Evolutionary conservation across 306 rosid species (phyloP).

Genomic region (Begonia fuchsioides): DNA sequence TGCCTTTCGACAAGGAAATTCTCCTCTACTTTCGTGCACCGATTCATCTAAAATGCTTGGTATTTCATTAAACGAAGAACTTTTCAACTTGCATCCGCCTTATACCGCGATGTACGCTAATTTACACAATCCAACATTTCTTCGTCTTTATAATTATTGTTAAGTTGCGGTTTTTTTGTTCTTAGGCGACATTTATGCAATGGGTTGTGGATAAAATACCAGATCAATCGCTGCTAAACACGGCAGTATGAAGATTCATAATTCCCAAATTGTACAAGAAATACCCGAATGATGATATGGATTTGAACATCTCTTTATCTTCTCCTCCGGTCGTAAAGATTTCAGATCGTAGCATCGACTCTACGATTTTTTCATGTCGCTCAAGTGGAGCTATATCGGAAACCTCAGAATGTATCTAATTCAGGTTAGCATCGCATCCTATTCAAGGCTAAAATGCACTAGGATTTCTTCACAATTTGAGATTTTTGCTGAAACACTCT

Average conservation of each 20-base stretch:
- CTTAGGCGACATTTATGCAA: slow-evolving; percentile 81
- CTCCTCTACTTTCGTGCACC: slow-evolving; percentile 31
- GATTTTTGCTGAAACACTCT: no score
- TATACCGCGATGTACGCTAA: slow-evolving; percentile 55
- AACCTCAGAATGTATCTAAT: slow-evolving; percentile 58
- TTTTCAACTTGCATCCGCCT: slow-evolving; percentile 56
- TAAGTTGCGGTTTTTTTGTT: slow-evolving; percentile 13
- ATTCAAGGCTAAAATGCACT: background rate
- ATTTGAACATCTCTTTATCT: slow-evolving; percentile 63
- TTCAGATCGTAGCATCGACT: slow-evolving; percentile 36
- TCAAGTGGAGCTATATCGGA: slow-evolving; percentile 83
- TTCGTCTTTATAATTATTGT: slow-evolving; percentile 1
- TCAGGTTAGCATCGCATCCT: slow-evolving; percentile 32
- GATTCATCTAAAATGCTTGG: slow-evolving; percentile 76
- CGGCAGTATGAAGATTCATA: slow-evolving; percentile 87
- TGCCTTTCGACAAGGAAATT: slow-evolving; percentile 17
- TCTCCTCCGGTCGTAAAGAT: slow-evolving; percentile 59
- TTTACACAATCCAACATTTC: no score
- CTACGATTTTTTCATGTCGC: slow-evolving; percentile 45
- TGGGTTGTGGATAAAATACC: slow-evolving; percentile 84
- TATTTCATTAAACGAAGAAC: slow-evolving; percentile 65
- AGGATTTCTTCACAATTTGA: background rate
- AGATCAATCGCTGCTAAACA: slow-evolving; percentile 66
- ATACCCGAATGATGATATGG: slow-evolving; percentile 72
- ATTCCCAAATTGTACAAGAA: slow-evolving; percentile 83